Evolutionary conservation across 768 basidiomycete genomes (phyloP).

Genomic region (Panaeolus papilionaceus): DNA sequence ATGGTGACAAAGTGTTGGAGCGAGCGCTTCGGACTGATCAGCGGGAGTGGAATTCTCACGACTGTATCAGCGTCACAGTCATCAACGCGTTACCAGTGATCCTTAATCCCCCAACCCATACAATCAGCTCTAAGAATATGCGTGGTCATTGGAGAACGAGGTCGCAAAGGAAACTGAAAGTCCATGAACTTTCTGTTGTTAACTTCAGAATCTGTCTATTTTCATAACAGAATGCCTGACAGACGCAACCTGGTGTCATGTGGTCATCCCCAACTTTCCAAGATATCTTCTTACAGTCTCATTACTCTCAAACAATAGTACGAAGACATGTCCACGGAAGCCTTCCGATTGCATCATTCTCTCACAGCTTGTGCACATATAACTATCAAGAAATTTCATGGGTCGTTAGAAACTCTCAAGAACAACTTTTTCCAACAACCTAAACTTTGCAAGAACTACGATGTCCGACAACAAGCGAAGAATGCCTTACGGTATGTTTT

Average conservation of each 20-base stretch:
- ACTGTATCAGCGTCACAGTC: too few relatives aligned
- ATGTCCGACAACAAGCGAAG: slow-evolving; percentile 7
- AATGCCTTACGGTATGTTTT: not conserved
- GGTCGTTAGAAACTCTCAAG: not conserved
- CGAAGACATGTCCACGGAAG: not conserved
- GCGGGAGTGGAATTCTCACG: too few relatives aligned
- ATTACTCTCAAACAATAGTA: not conserved
- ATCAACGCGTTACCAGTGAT: too few relatives aligned
- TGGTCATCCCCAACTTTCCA: not conserved
- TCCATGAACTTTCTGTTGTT: not conserved
- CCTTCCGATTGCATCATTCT: slow-evolving; percentile 7
- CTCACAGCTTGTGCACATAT: not conserved
- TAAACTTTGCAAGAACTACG: not conserved
- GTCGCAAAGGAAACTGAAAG: not conserved
- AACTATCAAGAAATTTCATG: not conserved
- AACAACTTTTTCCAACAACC: not conserved
- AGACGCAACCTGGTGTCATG: not conserved
- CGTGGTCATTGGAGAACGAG: too few relatives aligned
- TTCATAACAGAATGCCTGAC: not conserved
- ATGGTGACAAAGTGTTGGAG: too few relatives aligned
- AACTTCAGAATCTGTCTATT: not conserved
- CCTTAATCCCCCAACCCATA: too few relatives aligned
- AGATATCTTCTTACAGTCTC: not conserved
- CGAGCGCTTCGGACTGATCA: too few relatives aligned
- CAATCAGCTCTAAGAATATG: too few relatives aligned